These are phyloP conservation scores for Centella asiatica DNA, from an alignment of 129 eudicot genomes.

Conservation along the genomic window DNA sequence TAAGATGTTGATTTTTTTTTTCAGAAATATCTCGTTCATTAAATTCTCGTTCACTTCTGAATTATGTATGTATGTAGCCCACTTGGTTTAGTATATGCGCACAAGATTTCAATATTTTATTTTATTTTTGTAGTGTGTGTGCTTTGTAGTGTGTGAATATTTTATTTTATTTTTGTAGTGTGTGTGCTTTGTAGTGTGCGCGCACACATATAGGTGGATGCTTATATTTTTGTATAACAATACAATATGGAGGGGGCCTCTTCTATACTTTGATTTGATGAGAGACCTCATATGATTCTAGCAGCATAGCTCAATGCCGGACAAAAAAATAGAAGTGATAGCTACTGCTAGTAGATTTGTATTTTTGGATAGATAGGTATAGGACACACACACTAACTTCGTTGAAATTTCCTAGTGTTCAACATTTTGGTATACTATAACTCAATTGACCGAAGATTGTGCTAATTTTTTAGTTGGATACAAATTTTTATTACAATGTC, in stretches of 20 bases:
- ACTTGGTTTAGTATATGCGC: no score
- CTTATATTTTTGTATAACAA: neutral
- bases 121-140: no score
- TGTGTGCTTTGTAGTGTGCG: no score
- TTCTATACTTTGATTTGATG: constrained; percentile 3
- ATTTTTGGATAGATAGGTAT: neutral
- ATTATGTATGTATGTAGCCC: no score
- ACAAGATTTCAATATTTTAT: no score
- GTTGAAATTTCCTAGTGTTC: neutral
- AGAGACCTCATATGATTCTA: neutral
- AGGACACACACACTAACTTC: neutral
- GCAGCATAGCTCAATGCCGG: neutral
- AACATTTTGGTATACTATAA: neutral
- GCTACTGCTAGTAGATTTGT: neutral
- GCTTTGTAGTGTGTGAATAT: no score
- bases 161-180: no score
- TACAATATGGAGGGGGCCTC: neutral
- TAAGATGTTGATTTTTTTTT: no score
- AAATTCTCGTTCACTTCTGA: no score
- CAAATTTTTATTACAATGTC: neutral
- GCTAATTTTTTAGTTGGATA: neutral
- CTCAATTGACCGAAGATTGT: neutral
- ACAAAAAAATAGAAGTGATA: no score
- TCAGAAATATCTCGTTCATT: no score
- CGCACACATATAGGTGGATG: no score